Evolutionary conservation across 2,329 filamentous ascomycete genomes (phyloP).

Genomic region (Bretziella fagacearum): DNA sequence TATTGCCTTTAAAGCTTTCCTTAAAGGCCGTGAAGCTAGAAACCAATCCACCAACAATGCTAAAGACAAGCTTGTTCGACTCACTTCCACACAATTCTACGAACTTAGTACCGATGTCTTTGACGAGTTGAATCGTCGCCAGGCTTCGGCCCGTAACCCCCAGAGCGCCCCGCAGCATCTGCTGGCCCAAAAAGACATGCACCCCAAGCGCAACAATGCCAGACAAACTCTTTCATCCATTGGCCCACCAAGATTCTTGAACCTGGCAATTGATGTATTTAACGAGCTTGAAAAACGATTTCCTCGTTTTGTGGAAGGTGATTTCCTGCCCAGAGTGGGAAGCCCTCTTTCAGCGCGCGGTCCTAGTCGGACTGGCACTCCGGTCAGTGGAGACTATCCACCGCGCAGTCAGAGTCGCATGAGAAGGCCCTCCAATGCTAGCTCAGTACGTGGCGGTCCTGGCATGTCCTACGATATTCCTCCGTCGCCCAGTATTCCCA

Average conservation of each 20-base stretch:
- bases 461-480: constrained; percentile 32
- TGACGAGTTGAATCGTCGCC: constrained; percentile 79
- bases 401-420: constrained; percentile 36
- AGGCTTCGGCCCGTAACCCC: constrained; percentile 45
- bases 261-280: constrained; percentile 89
- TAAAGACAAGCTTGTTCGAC: constrained; percentile 77
- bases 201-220: constrained; percentile 96
- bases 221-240: constrained; percentile 85
- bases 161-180: constrained; percentile 53
- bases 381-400: constrained; percentile 39
- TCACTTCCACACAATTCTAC: constrained; percentile 87
- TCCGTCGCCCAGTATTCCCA: constrained; percentile 37
- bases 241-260: constrained; percentile 69
- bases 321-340: constrained; percentile 48
- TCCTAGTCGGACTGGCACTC: constrained; percentile 44
- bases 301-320: constrained; percentile 56
- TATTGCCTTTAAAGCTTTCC: constrained; percentile 56
- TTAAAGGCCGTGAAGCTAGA: constrained; percentile 60
- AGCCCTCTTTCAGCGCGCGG: constrained; percentile 52
- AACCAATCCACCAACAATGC: constrained; percentile 64
- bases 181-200: constrained; percentile 72
- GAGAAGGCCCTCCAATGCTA: constrained; percentile 44
- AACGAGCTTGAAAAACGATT: constrained; percentile 85
- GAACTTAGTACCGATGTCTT: constrained; percentile 96
- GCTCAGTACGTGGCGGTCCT: constrained; percentile 33